These are phyloP conservation scores for Sequoiadendron giganteum DNA, from an alignment of 75 land plant species.

Conservation along the genomic window DNA sequence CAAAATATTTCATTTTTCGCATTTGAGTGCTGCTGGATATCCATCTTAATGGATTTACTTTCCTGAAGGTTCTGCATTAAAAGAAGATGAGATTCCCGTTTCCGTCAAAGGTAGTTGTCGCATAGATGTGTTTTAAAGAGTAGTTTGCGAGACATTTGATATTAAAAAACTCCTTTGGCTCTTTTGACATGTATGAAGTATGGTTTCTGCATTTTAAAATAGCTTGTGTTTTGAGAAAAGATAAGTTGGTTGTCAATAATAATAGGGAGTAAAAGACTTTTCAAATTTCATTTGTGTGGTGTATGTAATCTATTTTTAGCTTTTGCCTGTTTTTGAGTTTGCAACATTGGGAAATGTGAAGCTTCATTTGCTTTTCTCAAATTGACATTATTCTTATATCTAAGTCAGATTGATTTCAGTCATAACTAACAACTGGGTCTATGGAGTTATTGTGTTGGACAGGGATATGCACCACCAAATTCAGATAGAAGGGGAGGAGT, in stretches of 20 bases:
- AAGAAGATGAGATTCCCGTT: not conserved
- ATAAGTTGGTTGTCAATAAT: not conserved
- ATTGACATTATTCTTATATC: not conserved
- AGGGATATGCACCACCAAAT: slow-evolving; percentile 99
- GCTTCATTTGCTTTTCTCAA: not conserved
- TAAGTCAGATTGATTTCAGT: not conserved
- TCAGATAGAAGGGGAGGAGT: slow-evolving; percentile 93
- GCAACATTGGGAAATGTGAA: not conserved
- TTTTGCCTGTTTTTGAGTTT: not conserved
- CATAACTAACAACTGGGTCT: not conserved
- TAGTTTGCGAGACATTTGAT: not conserved
- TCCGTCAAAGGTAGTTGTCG: not conserved
- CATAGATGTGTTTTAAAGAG: not conserved
- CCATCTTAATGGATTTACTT: not conserved
- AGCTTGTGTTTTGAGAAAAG: not conserved
- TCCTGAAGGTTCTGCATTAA: not conserved
- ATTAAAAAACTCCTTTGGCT: not conserved
- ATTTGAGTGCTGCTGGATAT: not conserved
- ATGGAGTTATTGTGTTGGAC: slow-evolving; percentile 26
- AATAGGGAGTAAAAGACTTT: not conserved
- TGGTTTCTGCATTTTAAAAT: not conserved
- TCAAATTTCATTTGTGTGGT: not conserved
- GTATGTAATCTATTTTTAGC: not conserved
- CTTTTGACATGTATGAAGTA: not conserved
- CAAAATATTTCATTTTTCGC: not conserved